Conservation (phyloP, 1,139 yeast species). For the Suhomyces terraborum region DNA sequence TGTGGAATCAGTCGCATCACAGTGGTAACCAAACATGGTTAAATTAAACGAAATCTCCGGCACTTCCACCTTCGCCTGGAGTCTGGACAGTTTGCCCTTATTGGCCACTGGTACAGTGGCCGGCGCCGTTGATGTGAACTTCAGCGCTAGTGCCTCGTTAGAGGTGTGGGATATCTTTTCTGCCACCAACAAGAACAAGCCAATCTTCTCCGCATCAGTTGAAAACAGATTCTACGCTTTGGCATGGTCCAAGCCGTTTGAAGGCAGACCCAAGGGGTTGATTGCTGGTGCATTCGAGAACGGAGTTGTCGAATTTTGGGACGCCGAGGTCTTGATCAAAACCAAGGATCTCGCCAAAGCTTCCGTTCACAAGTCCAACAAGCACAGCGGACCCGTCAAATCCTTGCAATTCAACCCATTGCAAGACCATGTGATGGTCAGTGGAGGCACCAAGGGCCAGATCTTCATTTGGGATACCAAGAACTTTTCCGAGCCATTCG, state of each 20-base stretch:
- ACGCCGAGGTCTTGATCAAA: conserved; percentile 48
- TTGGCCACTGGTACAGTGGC: conserved; percentile 92
- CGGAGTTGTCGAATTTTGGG: conserved; percentile 81
- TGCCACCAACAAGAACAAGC: conserved; percentile 39
- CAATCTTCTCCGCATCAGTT: conserved; percentile 54
- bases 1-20: conserved; percentile 5
- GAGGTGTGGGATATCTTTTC: conserved; percentile 78
- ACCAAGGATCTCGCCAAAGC: conserved; percentile 45
- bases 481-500: conserved; percentile 58
- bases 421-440: conserved; percentile 71
- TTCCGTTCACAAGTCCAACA: conserved; percentile 48
- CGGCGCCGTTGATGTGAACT: conserved; percentile 89
- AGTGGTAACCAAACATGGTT: conserved; percentile 54
- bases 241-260: conserved; percentile 78
- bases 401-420: conserved; percentile 77
- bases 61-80: conserved; percentile 96
- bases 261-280: conserved; percentile 55
- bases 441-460: conserved; percentile 88
- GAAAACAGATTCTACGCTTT: conserved; percentile 72
- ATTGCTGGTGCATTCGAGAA: conserved; percentile 90
- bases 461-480: conserved; percentile 87
- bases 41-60: conserved; percentile 80
- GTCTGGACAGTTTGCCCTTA: conserved; percentile 70
- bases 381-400: conserved; percentile 73
- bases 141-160: conserved; percentile 72